A percentile compares a stretch with the other conserved stretches of the same genome.
These are phyloP conservation scores for Paraphoma sp. DNA, from an alignment of 2,329 filamentous ascomycete species.

Conservation along the genomic window DNA sequence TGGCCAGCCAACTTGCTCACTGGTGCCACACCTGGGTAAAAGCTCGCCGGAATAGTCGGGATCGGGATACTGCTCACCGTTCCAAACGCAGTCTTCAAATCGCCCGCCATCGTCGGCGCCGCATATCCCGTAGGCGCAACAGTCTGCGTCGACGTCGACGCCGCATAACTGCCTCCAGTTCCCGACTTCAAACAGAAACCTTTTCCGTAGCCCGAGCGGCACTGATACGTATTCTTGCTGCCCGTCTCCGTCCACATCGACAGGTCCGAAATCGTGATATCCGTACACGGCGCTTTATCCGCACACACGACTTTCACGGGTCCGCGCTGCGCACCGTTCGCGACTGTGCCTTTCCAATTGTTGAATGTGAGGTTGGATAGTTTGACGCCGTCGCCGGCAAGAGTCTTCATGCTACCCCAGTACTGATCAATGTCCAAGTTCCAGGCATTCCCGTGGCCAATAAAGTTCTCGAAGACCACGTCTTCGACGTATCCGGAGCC, in stretches of 20 bases:
- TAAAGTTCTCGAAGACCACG: conserved; percentile 63
- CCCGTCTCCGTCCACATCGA: conserved; percentile 61
- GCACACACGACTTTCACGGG: conserved; percentile 63
- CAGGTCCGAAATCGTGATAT: conserved; percentile 59
- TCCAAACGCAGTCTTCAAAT: conserved; percentile 38
- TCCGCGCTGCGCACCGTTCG: conserved; percentile 58
- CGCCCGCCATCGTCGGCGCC: conserved; percentile 46
- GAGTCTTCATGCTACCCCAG: conserved; percentile 55
- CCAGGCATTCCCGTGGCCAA: conserved; percentile 66
- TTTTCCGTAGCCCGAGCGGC: conserved; percentile 57
- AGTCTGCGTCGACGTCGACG: conserved; percentile 43
- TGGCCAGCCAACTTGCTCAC: conserved; percentile 36
- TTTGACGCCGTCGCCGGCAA: conserved; percentile 59
- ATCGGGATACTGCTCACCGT: conserved; percentile 49
- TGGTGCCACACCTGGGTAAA: conserved; percentile 47
- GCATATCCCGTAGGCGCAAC: conserved; percentile 47
- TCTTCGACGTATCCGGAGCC: conserved; percentile 62
- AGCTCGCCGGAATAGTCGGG: conserved; percentile 50
- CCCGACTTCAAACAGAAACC: conserved; percentile 56
- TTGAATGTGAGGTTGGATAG: conserved; percentile 61
- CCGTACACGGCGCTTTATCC: conserved; percentile 59
- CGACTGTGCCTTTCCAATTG: conserved; percentile 63
- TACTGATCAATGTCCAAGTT: conserved; percentile 62
- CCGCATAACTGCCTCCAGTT: conserved; percentile 33
- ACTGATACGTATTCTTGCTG: conserved; percentile 52